Percentiles rank a stretch among this genome's conserved stretches.
Conservation (phyloP, 2,329 filamentous ascomycete species). For the Botrytis elliptica region DNA sequence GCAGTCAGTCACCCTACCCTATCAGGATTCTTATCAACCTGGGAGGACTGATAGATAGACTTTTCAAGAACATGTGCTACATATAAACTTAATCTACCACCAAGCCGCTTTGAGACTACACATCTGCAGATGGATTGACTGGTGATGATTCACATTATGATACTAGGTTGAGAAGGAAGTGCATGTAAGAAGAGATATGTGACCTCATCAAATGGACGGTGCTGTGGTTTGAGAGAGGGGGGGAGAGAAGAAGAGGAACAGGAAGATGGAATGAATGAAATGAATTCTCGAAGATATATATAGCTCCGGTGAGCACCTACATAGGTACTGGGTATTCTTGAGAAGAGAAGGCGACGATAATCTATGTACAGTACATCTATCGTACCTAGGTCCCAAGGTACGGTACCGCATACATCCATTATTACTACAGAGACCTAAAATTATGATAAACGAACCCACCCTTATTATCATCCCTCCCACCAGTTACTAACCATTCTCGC, state of each 20-base stretch:
- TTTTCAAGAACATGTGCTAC: background rate
- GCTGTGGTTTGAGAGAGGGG: background rate
- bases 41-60: background rate
- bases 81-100: background rate
- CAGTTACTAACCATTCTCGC: background rate
- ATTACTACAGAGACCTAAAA: background rate
- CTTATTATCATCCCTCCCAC: background rate
- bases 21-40: background rate
- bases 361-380: background rate
- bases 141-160: background rate
- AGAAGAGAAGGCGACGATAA: background rate
- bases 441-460: background rate
- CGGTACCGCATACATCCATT: background rate
- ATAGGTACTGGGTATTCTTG: background rate
- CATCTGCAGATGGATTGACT: background rate
- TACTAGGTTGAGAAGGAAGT: background rate
- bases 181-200: background rate
- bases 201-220: background rate
- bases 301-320: background rate
- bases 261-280: background rate
- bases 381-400: background rate
- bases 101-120: background rate
- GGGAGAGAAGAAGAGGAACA: background rate
- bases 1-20: background rate
- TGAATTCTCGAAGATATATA: background rate